These are phyloP conservation scores for Trichoderma endophyticum DNA, from an alignment of 2,329 filamentous ascomycete species.

Conservation along the genomic window DNA sequence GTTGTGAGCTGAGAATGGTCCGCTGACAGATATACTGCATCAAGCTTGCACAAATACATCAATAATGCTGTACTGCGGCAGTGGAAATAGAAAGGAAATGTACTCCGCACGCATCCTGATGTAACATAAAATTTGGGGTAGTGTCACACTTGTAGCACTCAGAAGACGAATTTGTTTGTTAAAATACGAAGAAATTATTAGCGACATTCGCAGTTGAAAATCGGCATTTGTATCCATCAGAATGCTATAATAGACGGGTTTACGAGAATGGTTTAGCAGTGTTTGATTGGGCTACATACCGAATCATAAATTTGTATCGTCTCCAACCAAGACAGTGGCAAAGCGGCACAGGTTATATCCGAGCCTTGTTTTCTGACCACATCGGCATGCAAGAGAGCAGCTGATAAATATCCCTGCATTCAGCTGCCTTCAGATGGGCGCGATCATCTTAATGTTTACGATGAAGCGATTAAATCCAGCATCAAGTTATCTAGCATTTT, in stretches of 20 bases:
- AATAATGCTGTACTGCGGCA: not conserved
- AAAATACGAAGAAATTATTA: not conserved
- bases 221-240: not conserved
- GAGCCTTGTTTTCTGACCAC: not conserved
- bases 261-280: not conserved
- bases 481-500: not conserved
- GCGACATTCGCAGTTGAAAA: too few relatives aligned
- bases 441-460: not conserved
- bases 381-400: not conserved
- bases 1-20: not conserved
- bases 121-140: not conserved
- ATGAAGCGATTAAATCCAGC: not conserved
- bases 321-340: not conserved
- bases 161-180: not conserved
- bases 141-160: not conserved
- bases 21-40: not conserved
- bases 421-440: not conserved
- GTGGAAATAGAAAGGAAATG: not conserved
- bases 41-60: not conserved
- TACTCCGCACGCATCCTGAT: not conserved
- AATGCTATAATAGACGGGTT: not conserved
- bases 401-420: not conserved
- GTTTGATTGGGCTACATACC: not conserved
- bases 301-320: not conserved
- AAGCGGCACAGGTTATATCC: not conserved